Evolutionary conservation across 306 rosid species (phyloP), one percentile per base, ranked within the genome.

Genomic region (Acacia acuminata): DNA sequence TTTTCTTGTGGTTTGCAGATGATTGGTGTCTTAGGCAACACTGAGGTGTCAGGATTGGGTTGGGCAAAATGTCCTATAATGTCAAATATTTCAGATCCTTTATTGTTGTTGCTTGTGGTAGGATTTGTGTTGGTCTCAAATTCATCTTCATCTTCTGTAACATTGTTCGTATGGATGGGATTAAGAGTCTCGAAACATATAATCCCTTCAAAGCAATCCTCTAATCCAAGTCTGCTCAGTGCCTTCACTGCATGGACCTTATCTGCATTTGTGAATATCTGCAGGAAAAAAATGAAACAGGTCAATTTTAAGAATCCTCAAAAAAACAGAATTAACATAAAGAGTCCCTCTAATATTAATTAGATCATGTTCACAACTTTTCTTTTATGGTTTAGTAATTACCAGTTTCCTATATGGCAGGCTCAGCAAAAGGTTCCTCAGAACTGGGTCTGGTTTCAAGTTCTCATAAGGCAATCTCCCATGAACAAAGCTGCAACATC

Each of bases 191-290:
- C 99, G 83, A 96, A 96, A 87, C 98, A 96, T 67, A 92, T 87
- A 36, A 96, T 94, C 76, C 98, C 97, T 85, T 92, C 97, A 84
- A 96, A 96, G 82, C 94, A 92, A 47, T 90, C 98, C 73, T 94
- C 97, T 73, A 96, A 88, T 71, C 98, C 99, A 83, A 96, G 98
- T 85, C 85, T 96, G 80, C 81, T 85, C 20, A 96, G 94, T 73
- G 91, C 94, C 82, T 91, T 87, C 69, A 82, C 85, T 47, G 99
- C 94, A 75, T 94, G 99, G 30, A 86, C 85, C 84, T 86, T 83
- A 84, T 96, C 99, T 58, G 98, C 97, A 53, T 96, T 94, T 88
- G 99, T 96, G 89, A 96, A 96, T 76, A 96, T 94, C 99, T 96
- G 51, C 55, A 72, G 14, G 40, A 7, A 17, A 72, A 34, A 38